Evolutionary conservation across 208 protist genomes (phyloP), one percentile per base, ranked within the genome.

Genomic region (Leishmania tarentolae): DNA sequence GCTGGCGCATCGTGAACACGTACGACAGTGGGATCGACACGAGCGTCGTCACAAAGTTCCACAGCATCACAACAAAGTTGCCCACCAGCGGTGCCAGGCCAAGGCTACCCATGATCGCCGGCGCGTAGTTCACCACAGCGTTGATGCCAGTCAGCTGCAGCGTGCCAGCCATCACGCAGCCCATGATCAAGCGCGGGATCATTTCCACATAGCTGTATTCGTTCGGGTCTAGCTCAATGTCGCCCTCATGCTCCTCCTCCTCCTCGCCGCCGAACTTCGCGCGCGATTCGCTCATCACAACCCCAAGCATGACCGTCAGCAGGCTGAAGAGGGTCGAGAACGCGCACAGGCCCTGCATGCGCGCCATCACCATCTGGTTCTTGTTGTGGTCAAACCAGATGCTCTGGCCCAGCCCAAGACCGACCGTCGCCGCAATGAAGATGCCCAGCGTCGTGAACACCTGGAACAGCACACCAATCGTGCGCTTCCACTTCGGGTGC

Each of bases 41-140:
- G 71, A 97, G 79, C 35, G 92, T 90, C 57, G 92, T 94, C 85
- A 96, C 86, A 79, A 96, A 97, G 88, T 96, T 96, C 92, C 91
- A 95, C 81, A 88, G 72, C 92, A 97, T 96, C 57, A 97, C 90
- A 52, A 93, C 74, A 74, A 95, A 90, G 85, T 95, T 97, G 47
- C 94, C 94, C 35, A 92, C 79, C 7, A 96, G 88, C 47, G 92
- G 87, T 3, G 85, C 86, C 47, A 95, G 83, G 52, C 91, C 90
- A 61, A 94, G 83, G 75, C 83, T 89, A 52, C 82, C 80, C 86
- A 92, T 95, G 79, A 97, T 96, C 53, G 83, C 93, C 46, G 92
- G 92, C 57, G 94, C 91, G 86, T 96, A 97, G 86, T 95, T 95
- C 92, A 95, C 95, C 53, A 96, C 87, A 68, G 92, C 92, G 82